A percentile compares a stretch with the other conserved stretches of the same genome.
phyloP scores from a whole-genome alignment of 129 eudicot species.

The Heracleum sosnowskyi region DNA sequence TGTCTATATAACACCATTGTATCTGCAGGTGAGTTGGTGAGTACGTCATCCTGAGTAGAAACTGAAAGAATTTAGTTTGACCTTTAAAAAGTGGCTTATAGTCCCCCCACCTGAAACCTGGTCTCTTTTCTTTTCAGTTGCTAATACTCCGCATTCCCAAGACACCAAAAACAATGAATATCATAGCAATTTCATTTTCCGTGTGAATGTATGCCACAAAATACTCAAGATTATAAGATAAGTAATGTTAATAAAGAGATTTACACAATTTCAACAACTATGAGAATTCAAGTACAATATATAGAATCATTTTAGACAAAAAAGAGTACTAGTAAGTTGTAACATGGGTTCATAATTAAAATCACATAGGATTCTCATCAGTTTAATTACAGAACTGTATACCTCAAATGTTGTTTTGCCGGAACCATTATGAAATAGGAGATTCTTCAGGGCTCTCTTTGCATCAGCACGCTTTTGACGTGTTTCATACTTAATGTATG shows the following conservation, averaged over 20 bases:
- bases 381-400: conserved; percentile 9
- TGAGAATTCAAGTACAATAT: not conserved
- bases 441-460: conserved; percentile 62
- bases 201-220: not conserved
- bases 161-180: not conserved
- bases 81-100: not conserved
- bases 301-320: not conserved
- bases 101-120: not conserved
- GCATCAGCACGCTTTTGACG: conserved; percentile 87
- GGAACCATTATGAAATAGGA: conserved; percentile 28
- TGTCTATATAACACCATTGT: not conserved
- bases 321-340: not conserved
- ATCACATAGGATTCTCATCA: not conserved
- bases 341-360: not conserved
- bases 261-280: not conserved
- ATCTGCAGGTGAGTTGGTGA: not conserved
- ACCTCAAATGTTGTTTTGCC: conserved; percentile 52
- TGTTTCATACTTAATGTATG: conserved; percentile 36
- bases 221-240: not conserved
- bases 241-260: not conserved
- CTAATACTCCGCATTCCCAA: not conserved
- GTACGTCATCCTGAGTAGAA: not conserved
- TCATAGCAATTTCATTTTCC: not conserved
- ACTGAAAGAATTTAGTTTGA: not conserved
- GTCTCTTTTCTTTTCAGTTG: not conserved